A percentile compares a stretch with the other conserved stretches of the same genome.
phyloP scores from a whole-genome alignment of 768 basidiomycete genomes.

The Pisolithus sp. region DNA sequence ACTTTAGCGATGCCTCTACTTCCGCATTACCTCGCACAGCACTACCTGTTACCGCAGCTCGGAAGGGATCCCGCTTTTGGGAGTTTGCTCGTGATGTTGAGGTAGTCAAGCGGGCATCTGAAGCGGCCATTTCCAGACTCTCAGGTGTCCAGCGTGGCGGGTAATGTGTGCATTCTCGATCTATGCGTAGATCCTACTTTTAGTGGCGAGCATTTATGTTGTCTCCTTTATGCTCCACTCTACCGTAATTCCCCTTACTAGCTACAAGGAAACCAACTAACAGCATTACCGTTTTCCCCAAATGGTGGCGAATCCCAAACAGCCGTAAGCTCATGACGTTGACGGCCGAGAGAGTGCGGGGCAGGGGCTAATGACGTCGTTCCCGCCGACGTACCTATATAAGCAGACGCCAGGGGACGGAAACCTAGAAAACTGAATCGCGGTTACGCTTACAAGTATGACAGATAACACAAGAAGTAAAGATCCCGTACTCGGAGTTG shows the following conservation, averaged over 20 bases:
- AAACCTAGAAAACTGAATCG: background rate
- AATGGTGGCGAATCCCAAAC: too few species aligned
- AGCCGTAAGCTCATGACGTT: background rate
- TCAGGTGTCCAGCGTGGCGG: conserved; percentile 53
- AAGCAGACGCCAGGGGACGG: background rate
- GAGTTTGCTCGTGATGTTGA: conserved; percentile 84
- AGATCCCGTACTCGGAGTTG: conserved; percentile 31
- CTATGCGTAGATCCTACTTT: background rate
- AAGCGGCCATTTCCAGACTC: conserved; percentile 81
- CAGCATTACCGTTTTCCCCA: too few species aligned
- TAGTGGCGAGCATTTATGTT: background rate
- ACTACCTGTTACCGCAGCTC: background rate
- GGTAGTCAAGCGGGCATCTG: conserved; percentile 79
- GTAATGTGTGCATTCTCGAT: background rate
- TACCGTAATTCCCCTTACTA: too few species aligned
- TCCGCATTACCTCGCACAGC: too few species aligned
- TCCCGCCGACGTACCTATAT: background rate
- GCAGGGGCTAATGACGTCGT: conserved; percentile 4
- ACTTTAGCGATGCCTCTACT: conserved; percentile 19
- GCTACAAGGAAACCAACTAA: too few species aligned
- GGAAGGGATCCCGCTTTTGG: conserved; percentile 58
- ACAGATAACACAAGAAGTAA: conserved; percentile 1
- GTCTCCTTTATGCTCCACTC: background rate
- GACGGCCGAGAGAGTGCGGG: background rate
- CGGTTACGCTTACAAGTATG: background rate